Evolutionary conservation across 2,329 filamentous ascomycete genomes (phyloP).

Genomic region (Pseudogymnoascus sp.): DNA sequence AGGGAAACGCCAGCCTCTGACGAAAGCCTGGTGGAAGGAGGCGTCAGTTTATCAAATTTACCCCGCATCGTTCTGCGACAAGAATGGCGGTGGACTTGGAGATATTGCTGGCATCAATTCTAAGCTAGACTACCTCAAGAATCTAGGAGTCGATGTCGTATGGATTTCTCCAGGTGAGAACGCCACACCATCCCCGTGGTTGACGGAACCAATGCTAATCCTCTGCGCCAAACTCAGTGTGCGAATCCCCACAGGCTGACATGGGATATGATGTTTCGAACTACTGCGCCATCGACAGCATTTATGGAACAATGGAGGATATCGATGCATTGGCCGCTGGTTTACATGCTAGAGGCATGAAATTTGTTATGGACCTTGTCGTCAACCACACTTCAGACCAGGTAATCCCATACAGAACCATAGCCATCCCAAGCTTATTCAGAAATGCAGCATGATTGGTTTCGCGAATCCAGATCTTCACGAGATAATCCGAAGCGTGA

Average conservation of each 20-base stretch:
- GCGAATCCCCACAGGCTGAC: conserved; percentile 53
- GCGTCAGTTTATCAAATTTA: conserved; percentile 45
- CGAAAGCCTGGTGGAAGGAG: conserved; percentile 6
- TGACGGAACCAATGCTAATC: background rate
- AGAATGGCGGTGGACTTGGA: conserved; percentile 49
- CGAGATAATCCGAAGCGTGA: conserved; percentile 47
- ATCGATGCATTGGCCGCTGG: conserved; percentile 52
- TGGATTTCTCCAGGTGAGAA: conserved; percentile 48
- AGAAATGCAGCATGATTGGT: conserved; percentile 46
- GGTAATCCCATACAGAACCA: conserved; percentile 4
- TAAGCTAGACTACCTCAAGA: conserved; percentile 50
- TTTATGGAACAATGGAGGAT: conserved; percentile 59
- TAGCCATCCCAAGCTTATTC: background rate
- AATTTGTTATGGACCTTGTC: conserved; percentile 60
- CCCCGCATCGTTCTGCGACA: conserved; percentile 47
- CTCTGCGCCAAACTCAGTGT: conserved; percentile 34
- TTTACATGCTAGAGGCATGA: conserved; percentile 51
- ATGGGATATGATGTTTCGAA: conserved; percentile 64
- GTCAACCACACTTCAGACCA: conserved; percentile 57
- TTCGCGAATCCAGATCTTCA: conserved; percentile 43
- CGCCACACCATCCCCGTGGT: background rate
- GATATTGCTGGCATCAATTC: conserved; percentile 52
- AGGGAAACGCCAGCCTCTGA: background rate
- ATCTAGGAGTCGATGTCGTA: conserved; percentile 51
- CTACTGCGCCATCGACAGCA: conserved; percentile 55